Percentiles rank a stretch among this genome's conserved stretches.
Conservation (phyloP, 2,329 filamentous ascomycete species). For the Colletotrichum tropicicola region DNA sequence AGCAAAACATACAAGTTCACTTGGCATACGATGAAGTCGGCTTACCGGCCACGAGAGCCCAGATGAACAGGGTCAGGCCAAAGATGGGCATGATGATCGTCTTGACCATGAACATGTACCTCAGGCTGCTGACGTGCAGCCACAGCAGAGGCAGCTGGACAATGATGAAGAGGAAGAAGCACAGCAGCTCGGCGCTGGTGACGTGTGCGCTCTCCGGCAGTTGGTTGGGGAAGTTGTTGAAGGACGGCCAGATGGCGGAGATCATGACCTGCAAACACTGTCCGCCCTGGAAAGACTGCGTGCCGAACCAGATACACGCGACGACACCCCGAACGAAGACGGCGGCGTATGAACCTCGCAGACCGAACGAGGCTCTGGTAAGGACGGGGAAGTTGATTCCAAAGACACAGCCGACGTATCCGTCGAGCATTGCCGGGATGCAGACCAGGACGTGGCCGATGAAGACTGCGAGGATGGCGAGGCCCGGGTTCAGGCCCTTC, state of each 20-base stretch:
- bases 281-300: conserved; percentile 41
- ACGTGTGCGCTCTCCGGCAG: conserved; percentile 47
- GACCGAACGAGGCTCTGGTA: conserved; percentile 40
- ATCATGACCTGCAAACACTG: conserved; percentile 42
- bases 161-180: conserved; percentile 40
- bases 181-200: conserved; percentile 31
- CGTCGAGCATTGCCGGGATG: conserved; percentile 31
- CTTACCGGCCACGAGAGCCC: conserved; percentile 30
- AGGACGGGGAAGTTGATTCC: conserved; percentile 41
- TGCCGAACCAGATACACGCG: conserved; percentile 48
- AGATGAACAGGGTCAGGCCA: conserved; percentile 34
- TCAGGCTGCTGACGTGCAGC: conserved; percentile 18
- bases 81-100: conserved; percentile 33
- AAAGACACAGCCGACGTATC: conserved; percentile 37
- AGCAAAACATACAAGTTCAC: too few relatives aligned
- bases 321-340: conserved; percentile 44
- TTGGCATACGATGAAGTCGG: fast-evolving
- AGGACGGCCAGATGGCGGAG: conserved; percentile 50
- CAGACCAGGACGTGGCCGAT: conserved; percentile 31
- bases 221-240: conserved; percentile 48
- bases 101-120: conserved; percentile 35
- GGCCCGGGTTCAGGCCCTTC: conserved; percentile 30
- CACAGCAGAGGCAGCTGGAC: conserved; percentile 36
- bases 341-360: conserved; percentile 38
- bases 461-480: conserved; percentile 32